Evolutionary conservation across 1,284 basidiomycete species (phyloP), one percentile per base, ranked within the genome.

Genomic region (Papiliotrema flavescens): DNA sequence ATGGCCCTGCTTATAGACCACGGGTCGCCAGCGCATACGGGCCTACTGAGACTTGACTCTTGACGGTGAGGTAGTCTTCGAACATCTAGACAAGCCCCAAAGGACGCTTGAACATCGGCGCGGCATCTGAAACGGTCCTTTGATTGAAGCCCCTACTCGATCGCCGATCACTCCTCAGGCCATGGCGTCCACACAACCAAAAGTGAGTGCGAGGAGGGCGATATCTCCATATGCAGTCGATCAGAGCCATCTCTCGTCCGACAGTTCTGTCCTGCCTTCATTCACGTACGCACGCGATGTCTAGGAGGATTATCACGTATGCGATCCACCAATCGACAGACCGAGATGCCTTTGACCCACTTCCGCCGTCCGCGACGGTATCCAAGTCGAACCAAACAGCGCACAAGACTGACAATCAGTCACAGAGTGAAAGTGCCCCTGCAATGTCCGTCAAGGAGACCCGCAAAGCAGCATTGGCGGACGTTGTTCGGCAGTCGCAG

Each of bases 251-350:
- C 5, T 32, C 28, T 32, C 5, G 6, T 5, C 17, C 6, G 39
- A 40, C 39, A 40, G 17, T 15, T 32, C 28, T 32, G 6, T 32
- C 28, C 28, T 32, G 28, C 11, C 28, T 6, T 32, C 28, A 15
- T 17, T 23, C 37, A 11, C 34, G 41, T 47, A 14, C 45, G 32
- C 17, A 14, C 20, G 14, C 11, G 20, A 15, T 22, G 34, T 11
- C 45, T 5, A 15, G 32, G 42, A 23, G 15, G 13, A 3, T 19
- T 19, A 13, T 2, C 9, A 41, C 20, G 11, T 60, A 60, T 47
- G 41, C 26, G 11, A 42, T 56, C n/a, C 48, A 36, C 20, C 58
- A 63, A 43, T 52, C 53, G 34, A 63, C 61, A 48, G 59, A 63
- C 42, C 2, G 26, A 32, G 50, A 61, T 49, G 55, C 55, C 14